A percentile compares a stretch with the other conserved stretches of the same genome.
phyloP scores from a whole-genome alignment of 306 rosid species.

The Dryas drummondii region DNA sequence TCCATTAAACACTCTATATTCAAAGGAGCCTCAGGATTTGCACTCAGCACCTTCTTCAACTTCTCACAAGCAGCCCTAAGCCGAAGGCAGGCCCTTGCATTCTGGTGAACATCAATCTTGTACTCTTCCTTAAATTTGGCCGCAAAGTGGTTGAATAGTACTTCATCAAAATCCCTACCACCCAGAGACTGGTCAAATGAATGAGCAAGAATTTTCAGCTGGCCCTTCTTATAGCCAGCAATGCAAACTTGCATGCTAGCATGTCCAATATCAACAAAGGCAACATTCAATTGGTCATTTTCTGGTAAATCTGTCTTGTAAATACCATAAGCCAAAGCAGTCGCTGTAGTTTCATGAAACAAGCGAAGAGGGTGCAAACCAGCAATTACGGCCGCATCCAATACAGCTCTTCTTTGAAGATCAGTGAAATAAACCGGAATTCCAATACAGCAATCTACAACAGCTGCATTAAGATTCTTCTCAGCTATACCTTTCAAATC shows the following conservation, averaged over 20 bases:
- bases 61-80: slow-evolving; percentile 87
- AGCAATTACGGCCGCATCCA: slow-evolving; percentile 90
- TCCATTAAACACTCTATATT: slow-evolving; percentile 96
- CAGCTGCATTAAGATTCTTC: slow-evolving; percentile 79
- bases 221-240: slow-evolving; percentile 92
- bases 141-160: slow-evolving; percentile 71
- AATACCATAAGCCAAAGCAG: slow-evolving; percentile 94
- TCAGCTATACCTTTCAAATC: slow-evolving; percentile 76
- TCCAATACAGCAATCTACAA: slow-evolving; percentile 91
- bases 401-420: slow-evolving; percentile 85
- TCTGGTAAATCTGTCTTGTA: slow-evolving; percentile 94
- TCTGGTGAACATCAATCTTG: slow-evolving; percentile 79
- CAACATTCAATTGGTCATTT: slow-evolving; percentile 78
- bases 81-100: slow-evolving; percentile 83
- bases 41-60: slow-evolving; percentile 92
- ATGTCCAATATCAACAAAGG: slow-evolving; percentile 91
- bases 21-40: slow-evolving; percentile 87
- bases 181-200: slow-evolving; percentile 81
- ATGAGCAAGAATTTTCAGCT: slow-evolving; percentile 80
- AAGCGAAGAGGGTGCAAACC: slow-evolving; percentile 87
- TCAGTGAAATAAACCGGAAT: slow-evolving; percentile 93
- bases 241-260: slow-evolving; percentile 96
- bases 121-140: slow-evolving; percentile 74
- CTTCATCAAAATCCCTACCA: slow-evolving; percentile 97
- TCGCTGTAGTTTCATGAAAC: slow-evolving; percentile 88